Evolutionary conservation across 768 basidiomycete species (phyloP).

Genomic region (Tulasnella sp.): DNA sequence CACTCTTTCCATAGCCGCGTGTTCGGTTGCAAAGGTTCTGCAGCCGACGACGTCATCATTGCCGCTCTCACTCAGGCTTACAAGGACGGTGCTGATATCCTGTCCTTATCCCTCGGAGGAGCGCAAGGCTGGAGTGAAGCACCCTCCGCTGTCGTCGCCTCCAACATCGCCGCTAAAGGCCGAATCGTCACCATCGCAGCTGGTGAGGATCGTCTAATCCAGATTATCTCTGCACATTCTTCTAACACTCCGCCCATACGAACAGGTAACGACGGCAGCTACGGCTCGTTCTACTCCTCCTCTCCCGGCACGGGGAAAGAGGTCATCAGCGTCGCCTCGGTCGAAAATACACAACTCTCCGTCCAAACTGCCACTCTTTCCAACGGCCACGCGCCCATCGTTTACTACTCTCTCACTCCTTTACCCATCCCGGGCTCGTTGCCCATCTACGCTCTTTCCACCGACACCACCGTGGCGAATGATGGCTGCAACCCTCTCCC

Average conservation of each 20-base stretch:
- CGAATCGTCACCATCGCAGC: constrained; percentile 38
- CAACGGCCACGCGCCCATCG: constrained; percentile 33
- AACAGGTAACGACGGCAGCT: constrained; percentile 22
- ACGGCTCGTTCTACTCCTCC: constrained; percentile 27
- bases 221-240: too few relatives aligned
- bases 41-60: constrained; percentile 3
- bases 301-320: constrained; percentile 24
- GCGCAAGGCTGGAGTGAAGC: background rate
- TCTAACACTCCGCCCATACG: background rate
- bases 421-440: constrained; percentile 22
- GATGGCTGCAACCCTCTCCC: constrained; percentile 27
- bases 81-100: constrained; percentile 6
- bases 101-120: constrained; percentile 12
- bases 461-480: constrained; percentile 20
- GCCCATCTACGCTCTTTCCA: constrained; percentile 27
- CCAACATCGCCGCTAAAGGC: constrained; percentile 43
- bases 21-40: constrained; percentile 9
- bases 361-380: background rate
- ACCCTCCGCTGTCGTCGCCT: constrained; percentile 36
- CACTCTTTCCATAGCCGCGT: constrained; percentile 17
- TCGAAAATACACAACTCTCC: constrained; percentile 13
- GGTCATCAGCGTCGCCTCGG: constrained; percentile 24
- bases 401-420: constrained; percentile 35
- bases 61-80: constrained; percentile 9
- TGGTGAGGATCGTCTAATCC: background rate